Evolutionary conservation across 2,329 filamentous ascomycete species (phyloP).

Genomic region (Fusarium nodosum): DNA sequence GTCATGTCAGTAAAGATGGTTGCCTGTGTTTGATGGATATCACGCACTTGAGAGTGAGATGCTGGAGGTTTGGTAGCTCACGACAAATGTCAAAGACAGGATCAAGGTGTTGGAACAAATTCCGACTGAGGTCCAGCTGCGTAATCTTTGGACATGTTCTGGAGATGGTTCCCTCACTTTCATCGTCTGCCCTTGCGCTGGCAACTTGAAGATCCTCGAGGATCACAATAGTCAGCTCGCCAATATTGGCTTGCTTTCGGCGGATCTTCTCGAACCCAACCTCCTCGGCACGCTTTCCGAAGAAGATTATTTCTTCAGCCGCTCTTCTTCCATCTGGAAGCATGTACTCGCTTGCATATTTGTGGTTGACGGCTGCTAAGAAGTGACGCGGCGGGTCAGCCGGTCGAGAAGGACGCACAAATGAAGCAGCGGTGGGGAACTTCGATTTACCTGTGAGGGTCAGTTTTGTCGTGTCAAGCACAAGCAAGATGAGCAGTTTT

Average conservation of each 20-base stretch:
- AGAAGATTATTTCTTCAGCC: slow-evolving; percentile 72
- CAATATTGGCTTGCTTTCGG: slow-evolving; percentile 80
- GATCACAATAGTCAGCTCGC: slow-evolving; percentile 83
- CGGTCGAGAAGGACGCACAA: slow-evolving; percentile 82
- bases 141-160: slow-evolving; percentile 74
- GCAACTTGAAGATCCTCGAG: slow-evolving; percentile 80
- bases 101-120: slow-evolving; percentile 77
- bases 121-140: slow-evolving; percentile 88
- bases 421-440: slow-evolving; percentile 82
- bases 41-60: slow-evolving; percentile 79
- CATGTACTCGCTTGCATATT: slow-evolving; percentile 78
- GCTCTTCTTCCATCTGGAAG: slow-evolving; percentile 55
- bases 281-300: slow-evolving; percentile 88
- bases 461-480: not conserved
- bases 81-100: slow-evolving; percentile 79
- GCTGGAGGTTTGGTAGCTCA: slow-evolving; percentile 75
- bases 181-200: slow-evolving; percentile 51
- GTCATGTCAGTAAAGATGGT: slow-evolving; percentile 31
- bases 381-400: slow-evolving; percentile 79
- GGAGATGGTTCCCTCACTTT: slow-evolving; percentile 56
- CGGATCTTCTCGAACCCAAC: slow-evolving; percentile 96
- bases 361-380: slow-evolving; percentile 81
- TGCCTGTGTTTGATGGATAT: not conserved
- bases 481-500: not conserved
- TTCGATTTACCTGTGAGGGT: slow-evolving; percentile 67